These are phyloP conservation scores for Stylonectria norvegica DNA, from an alignment of 2,329 filamentous ascomycete species.

Conservation along the genomic window DNA sequence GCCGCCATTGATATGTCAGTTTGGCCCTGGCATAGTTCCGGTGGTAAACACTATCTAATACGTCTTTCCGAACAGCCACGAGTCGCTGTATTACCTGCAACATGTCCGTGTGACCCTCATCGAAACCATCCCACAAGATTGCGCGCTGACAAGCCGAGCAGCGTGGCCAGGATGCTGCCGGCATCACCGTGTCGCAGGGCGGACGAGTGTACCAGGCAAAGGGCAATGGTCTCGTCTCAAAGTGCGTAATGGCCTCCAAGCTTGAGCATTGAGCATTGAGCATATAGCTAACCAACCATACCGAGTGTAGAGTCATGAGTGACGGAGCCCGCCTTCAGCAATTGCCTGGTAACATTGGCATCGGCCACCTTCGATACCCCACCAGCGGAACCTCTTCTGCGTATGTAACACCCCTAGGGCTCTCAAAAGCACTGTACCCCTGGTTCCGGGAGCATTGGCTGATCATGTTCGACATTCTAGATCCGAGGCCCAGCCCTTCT, in stretches of 20 bases:
- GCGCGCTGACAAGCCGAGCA: constrained; percentile 38
- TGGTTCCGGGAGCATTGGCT: constrained; percentile 22
- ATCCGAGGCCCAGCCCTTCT: constrained; percentile 88
- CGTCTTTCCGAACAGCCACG: constrained; percentile 42
- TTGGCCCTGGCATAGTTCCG: neutral
- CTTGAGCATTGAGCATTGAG: neutral
- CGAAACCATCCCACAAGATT: constrained; percentile 17
- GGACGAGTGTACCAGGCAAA: constrained; percentile 87
- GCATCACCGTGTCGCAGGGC: constrained; percentile 73
- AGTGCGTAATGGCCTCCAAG: constrained; percentile 3
- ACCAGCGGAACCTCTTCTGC: constrained; percentile 74
- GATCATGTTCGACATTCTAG: constrained; percentile 41
- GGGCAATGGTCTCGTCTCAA: constrained; percentile 71
- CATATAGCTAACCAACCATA: constrained; percentile 3
- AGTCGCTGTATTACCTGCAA: constrained; percentile 68
- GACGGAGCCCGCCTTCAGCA: constrained; percentile 67
- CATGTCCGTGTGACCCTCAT: constrained; percentile 30
- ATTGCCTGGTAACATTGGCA: constrained; percentile 49
- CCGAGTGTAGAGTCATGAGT: constrained; percentile 61
- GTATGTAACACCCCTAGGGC: constrained; percentile 18
- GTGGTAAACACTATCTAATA: neutral
- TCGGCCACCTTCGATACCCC: constrained; percentile 84
- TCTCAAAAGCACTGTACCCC: constrained; percentile 24
- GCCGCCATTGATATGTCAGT: constrained; percentile 57
- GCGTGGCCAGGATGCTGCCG: constrained; percentile 83